Evolutionary conservation across 73 alveolate genomes (phyloP), one percentile per base, ranked within the genome.

Genomic region (Paramecium sexaurelia): DNA sequence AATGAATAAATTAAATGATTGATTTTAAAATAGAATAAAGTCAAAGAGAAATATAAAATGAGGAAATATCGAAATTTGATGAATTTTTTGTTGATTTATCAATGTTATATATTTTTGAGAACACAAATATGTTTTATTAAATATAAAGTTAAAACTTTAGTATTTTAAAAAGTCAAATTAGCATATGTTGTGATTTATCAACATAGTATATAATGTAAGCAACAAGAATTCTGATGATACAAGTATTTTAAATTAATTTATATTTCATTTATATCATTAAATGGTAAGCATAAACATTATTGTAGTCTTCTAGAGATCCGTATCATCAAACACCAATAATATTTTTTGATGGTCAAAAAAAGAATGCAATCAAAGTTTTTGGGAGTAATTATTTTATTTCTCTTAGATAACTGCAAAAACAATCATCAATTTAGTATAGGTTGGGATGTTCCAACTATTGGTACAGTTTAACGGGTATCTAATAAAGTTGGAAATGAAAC

Each of bases 261-360:
- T 51, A 51, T 51, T 51, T 51, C 67, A 51, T 51, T 51, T 51
- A 51, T 51, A 51, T 51, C 67, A 51, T 51, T 51, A 51, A 51
- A 51, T 51, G 67, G 67, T 51, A 51, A 51, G 67, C 22, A 51
- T 6, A 51, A 17, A 19, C 67, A 51, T 22, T 17, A n/a, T 51
- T 51, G 67, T 61, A 61, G 83, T 61, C 83, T 32, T 10, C 26
- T 7, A 41, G 83, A 61, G 83, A 61, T 24, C 83, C 83, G 7
- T 61, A 61, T 61, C 43, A 61, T 5, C 22, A 61, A 26, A 9
- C n/a, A 26, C 43, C 83, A 11, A 29, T 61, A 24, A 61, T 61
- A 17, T 29, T 26, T 61, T 61, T 29, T 61, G 83, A 61, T 61
- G 83, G 83, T 11, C 19, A 26, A 27, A 61, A 61, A 19, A 61